These are phyloP conservation scores for Camellia japonica DNA, from an alignment of 148 eudicot species.

Conservation along the genomic window DNA sequence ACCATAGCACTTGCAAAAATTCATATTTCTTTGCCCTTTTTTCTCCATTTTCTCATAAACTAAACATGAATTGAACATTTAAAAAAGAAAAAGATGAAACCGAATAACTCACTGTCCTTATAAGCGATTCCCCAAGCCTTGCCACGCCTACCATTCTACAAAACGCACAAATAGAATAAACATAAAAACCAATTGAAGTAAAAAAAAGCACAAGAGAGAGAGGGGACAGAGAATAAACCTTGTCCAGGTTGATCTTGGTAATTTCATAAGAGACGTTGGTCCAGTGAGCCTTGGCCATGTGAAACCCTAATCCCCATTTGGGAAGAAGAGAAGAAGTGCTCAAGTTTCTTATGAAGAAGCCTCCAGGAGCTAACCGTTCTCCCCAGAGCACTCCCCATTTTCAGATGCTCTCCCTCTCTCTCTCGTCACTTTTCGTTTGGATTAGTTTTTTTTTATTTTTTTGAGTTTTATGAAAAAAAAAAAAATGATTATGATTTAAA, in stretches of 20 bases:
- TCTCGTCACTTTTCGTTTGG: too few relatives aligned
- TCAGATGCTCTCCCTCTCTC: too few relatives aligned
- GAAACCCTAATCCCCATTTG: conserved; percentile 82
- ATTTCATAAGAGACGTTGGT: conserved; percentile 68
- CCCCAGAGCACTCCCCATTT: conserved; percentile 57
- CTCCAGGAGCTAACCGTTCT: conserved; percentile 11
- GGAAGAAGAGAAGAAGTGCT: conserved; percentile 41
- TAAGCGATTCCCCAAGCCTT: conserved; percentile 95
- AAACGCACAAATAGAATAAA: conserved; percentile 17
- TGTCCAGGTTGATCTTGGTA: conserved; percentile 84
- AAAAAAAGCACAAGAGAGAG: conserved; percentile 3
- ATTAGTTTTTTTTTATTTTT: too few relatives aligned
- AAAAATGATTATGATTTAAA: too few relatives aligned
- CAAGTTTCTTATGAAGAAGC: too few relatives aligned
- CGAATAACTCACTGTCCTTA: conserved; percentile 52
- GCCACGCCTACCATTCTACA: conserved; percentile 90
- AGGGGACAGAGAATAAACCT: conserved; percentile 26
- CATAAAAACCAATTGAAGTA: not conserved
- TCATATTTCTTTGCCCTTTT: not conserved
- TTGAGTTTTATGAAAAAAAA: too few relatives aligned
- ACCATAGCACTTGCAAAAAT: not conserved
- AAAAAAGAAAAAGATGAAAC: conserved; percentile 5
- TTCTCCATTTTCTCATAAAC: not conserved
- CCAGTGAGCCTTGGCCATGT: conserved; percentile 87
- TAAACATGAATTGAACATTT: not conserved